These are phyloP conservation scores for Harrya chromipes DNA, from an alignment of 768 basidiomycete genomes.

Conservation along the genomic window DNA sequence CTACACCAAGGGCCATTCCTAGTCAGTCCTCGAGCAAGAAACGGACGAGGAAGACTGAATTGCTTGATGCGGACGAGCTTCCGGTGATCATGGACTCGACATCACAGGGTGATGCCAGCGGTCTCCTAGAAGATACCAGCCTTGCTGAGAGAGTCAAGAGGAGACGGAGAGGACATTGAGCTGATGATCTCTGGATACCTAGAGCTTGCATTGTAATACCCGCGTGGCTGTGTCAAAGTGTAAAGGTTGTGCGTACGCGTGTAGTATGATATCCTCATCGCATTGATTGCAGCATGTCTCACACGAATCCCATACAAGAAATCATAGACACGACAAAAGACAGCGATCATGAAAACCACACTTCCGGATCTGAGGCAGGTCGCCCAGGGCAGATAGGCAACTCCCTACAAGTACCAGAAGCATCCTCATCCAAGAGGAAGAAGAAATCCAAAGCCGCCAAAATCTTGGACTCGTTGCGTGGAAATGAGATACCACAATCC, in stretches of 20 bases:
- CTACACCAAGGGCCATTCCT: slow-evolving; percentile 31
- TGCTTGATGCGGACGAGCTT: slow-evolving; percentile 6
- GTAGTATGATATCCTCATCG: neutral
- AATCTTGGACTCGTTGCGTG: slow-evolving; percentile 46
- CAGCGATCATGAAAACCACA: slow-evolving; percentile 34
- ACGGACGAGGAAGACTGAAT: slow-evolving; percentile 21
- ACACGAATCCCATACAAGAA: slow-evolving; percentile 41
- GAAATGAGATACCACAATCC: slow-evolving; percentile 53
- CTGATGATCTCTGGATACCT: no score
- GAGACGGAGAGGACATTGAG: slow-evolving; percentile 25
- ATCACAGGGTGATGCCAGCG: neutral
- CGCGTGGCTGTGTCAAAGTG: slow-evolving; percentile 18
- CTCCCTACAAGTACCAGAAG: slow-evolving; percentile 17
- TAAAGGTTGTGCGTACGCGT: neutral
- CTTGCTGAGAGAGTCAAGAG: slow-evolving; percentile 44
- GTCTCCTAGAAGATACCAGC: slow-evolving; percentile 13
- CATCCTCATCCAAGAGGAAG: slow-evolving; percentile 65
- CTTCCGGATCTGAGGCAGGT: slow-evolving; percentile 33
- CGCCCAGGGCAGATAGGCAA: slow-evolving; percentile 12
- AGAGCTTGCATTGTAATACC: no score
- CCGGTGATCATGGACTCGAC: neutral
- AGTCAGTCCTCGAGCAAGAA: slow-evolving; percentile 35
- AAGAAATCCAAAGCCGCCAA: slow-evolving; percentile 76
- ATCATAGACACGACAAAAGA: slow-evolving; percentile 38
- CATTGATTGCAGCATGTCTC: slow-evolving; percentile 22